Evolutionary conservation across 805 yeast genomes (phyloP), one percentile per base, ranked within the genome.

Genomic region (Kluyveromyces lactis): DNA sequence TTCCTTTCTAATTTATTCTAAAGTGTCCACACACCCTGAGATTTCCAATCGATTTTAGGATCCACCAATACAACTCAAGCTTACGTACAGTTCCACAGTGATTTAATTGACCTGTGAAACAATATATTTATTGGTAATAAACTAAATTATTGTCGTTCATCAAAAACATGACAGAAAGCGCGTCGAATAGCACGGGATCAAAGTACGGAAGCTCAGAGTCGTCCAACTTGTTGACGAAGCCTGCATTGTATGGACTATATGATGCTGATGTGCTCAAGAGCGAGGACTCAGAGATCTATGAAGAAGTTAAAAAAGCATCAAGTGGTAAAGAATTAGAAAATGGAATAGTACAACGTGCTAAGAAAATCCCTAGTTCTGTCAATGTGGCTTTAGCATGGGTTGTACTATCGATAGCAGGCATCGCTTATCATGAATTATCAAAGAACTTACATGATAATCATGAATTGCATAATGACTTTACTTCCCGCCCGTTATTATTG

Each of bases 371-470:
- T 12, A 34, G 30, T 26, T 5, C 7, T 15, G 7, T 24, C 12
- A 15, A n/a, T 10, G 29, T 46, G 9, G 15, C 50, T 8, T 42
- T 42, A 13, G 49, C 55, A 10, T 24, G 51, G 3, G 16, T 46
- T 2, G 39, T 60, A 2, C 49, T 71, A 19, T 66, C 73, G 8
- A 41, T 59, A 4, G 64, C 72, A 21, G 83, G 85, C 9, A 71
- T 68, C 37, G 49, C 72, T 6, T 77, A 75, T 55, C 72, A 77
- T 50, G 73, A 66, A 44, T 56, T 78, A 29, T 68, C 76, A 9
- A 68, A 64, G 39, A 73, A 74, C 46, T 62, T 77, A 40, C 75
- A 74, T 53, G 72, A 62, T 45, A 69, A 68, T 39, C 79, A 73
- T 46, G 64, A 66, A 34, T 61, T 66, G 30, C 69, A 63, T 13